Conservation (phyloP, 2,329 filamentous ascomycete species). For the Zarea fungicola region DNA sequence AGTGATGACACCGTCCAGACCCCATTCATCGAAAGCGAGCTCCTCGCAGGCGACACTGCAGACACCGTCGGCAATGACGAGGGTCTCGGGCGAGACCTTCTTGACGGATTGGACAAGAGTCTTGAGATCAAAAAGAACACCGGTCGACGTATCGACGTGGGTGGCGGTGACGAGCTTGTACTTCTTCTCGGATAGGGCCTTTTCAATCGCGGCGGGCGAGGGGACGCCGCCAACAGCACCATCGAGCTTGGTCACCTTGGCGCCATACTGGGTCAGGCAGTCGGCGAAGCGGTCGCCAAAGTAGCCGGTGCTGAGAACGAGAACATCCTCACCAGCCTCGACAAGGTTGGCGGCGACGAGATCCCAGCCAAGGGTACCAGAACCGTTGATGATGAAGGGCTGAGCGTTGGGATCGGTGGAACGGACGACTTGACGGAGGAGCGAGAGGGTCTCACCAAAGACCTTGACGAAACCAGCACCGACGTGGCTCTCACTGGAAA, state of each 20-base stretch:
- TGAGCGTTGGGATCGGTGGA: constrained; percentile 76
- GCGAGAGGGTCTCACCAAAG: constrained; percentile 83
- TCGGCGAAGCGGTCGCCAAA: constrained; percentile 93
- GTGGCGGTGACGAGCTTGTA: constrained; percentile 95
- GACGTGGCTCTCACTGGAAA: constrained; percentile 81
- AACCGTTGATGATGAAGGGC: constrained; percentile 89
- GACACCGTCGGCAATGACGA: constrained; percentile 90
- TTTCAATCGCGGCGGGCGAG: constrained; percentile 80
- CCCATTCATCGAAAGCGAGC: constrained; percentile 93
- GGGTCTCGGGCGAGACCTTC: constrained; percentile 81
- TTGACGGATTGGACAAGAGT: constrained; percentile 76
- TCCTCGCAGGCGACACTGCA: constrained; percentile 96
- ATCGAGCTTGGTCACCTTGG: constrained; percentile 82
- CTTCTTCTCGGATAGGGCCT: constrained; percentile 80
- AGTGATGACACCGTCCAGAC: constrained; percentile 85
- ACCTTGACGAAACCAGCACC: constrained; percentile 80
- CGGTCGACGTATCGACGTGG: constrained; percentile 95
- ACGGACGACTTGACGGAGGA: constrained; percentile 92
- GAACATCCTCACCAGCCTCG: constrained; percentile 81
- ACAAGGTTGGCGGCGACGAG: constrained; percentile 89
- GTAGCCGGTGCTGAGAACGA: constrained; percentile 94
- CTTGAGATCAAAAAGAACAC: constrained; percentile 88
- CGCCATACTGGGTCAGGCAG: constrained; percentile 87
- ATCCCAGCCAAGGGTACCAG: constrained; percentile 95
- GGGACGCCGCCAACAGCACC: constrained; percentile 84